Conservation (phyloP, 129 eudicot genomes). For the Flaveria trinervia region DNA sequence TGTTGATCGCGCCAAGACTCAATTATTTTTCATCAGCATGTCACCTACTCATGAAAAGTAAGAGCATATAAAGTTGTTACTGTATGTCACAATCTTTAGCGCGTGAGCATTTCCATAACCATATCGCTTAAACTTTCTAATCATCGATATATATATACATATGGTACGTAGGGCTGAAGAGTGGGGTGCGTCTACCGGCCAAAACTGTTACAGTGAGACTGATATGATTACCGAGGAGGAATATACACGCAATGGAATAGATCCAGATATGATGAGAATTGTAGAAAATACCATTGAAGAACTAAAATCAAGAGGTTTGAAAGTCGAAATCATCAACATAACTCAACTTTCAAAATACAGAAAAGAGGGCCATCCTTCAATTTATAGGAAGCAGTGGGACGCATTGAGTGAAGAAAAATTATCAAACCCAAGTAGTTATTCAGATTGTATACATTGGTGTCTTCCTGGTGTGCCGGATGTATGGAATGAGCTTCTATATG, state of each 20-base stretch:
- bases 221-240: conserved; percentile 49
- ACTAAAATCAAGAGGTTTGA: conserved; percentile 47
- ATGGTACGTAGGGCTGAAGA: conserved; percentile 55
- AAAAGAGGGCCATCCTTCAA: conserved; percentile 85
- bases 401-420: conserved; percentile 54
- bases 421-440: conserved; percentile 50
- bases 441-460: conserved; percentile 93
- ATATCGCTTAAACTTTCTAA: background rate
- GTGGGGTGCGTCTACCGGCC: conserved; percentile 59
- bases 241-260: conserved; percentile 54
- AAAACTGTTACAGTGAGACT: conserved; percentile 64
- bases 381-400: conserved; percentile 77
- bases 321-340: conserved; percentile 65
- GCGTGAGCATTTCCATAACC: background rate
- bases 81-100: background rate
- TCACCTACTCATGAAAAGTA: conserved; percentile 84
- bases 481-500: conserved; percentile 76
- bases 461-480: conserved; percentile 92
- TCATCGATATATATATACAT: background rate
- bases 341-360: conserved; percentile 86
- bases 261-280: conserved; percentile 61
- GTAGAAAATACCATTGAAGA: conserved; percentile 52
- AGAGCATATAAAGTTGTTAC: background rate
- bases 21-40: conserved; percentile 68
- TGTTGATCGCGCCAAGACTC: conserved; percentile 62